Evolutionary conservation across 441 rosid species (phyloP), one percentile per base, ranked within the genome.

Genomic region (Populus hybrid): DNA sequence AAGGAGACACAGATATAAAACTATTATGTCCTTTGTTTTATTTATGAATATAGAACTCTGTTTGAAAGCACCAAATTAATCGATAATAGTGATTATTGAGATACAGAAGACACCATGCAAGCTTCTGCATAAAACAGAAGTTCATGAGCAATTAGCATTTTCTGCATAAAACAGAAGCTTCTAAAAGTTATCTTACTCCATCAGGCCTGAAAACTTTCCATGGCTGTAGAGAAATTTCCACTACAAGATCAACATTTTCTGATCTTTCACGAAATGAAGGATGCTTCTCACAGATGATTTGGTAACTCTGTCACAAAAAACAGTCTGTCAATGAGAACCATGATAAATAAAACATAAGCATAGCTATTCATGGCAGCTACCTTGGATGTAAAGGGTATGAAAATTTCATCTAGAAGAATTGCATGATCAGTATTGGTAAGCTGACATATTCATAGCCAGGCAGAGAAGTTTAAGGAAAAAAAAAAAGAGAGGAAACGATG

Each of bases 161-260:
- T 30, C 32, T 30, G 32, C 32, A 30, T 30, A 30, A 30, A 30
- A 30, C 32, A 30, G 4, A 30, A 30, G 32, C 32, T 30, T 30
- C 35, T 42, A 50, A 78, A 74, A 50, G 24, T 70, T 38, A 70
- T 73, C 89, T 85, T 86, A 95, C 99, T 82, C 99, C 99, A 71
- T 94, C 97, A 1, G 97, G 98, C 84, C 87, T 85, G 77, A 95
- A 96, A 78, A 92, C 97, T n/a, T 90, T 89, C 97, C 99, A 96
- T 28, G 99, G 99, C 82, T 96, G 98, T 72, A 92, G 82, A 70
- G 99, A 93, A 73, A 94, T 91, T 83, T 94, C 97, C 81, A 92
- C 95, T 9, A 92, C 94, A 78, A 96, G 97, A 87, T 94, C 98
- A 14, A 88, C 97, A 79, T 92, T 96, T 85, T 96, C 99, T 67